Evolutionary conservation across 805 yeast genomes (phyloP).

Genomic region (Pichia membranifaciens): DNA sequence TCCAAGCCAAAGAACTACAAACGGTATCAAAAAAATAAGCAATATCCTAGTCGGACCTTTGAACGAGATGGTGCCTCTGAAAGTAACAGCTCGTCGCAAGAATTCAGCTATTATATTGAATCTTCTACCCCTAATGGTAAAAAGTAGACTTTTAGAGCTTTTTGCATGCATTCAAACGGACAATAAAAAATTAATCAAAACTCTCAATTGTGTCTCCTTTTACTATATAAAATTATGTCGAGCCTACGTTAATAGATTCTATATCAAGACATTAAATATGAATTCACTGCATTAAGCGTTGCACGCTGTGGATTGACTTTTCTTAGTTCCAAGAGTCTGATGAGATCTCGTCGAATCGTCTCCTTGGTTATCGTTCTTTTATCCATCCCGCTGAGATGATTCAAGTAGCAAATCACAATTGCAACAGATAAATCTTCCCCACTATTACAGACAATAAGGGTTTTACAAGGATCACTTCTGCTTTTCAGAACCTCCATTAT

Average conservation of each 20-base stretch:
- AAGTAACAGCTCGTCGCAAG: too few relatives aligned
- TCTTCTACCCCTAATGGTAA: too few relatives aligned
- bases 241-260: neutral
- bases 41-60: neutral
- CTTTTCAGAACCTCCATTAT: constrained; percentile 31
- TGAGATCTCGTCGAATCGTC: constrained; percentile 43
- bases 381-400: constrained; percentile 33
- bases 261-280: constrained; percentile 42
- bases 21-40: neutral
- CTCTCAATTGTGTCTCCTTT: neutral
- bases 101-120: too few relatives aligned
- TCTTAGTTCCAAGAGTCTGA: constrained; percentile 37
- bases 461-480: constrained; percentile 15
- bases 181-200: too few relatives aligned
- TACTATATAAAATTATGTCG: neutral
- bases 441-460: constrained; percentile 52
- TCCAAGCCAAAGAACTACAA: neutral
- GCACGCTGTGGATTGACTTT: constrained; percentile 72
- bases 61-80: neutral
- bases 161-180: too few relatives aligned
- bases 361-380: constrained; percentile 25
- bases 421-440: constrained; percentile 67
- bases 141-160: too few relatives aligned
- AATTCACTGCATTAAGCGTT: constrained; percentile 66
- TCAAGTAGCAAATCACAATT: constrained; percentile 47